Base-by-base conservation (phyloP, 1,139 yeast species). In the Saccharomycopsis crataegensis region DNA sequence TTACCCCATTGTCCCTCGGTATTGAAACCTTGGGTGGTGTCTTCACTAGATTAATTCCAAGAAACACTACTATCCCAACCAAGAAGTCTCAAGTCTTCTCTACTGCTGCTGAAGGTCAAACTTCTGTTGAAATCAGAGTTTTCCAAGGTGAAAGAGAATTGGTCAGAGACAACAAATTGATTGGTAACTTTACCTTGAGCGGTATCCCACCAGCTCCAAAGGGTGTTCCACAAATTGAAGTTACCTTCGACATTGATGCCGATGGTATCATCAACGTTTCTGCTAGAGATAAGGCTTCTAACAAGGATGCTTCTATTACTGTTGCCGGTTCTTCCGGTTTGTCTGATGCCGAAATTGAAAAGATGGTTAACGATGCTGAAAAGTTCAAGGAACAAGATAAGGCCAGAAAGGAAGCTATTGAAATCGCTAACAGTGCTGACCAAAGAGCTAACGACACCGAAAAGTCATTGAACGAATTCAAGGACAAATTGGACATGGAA, bases 111-210 rank as follows among this genome's bases (percentile, higher is more conserved):
- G 91, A 96, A 67, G 98, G 98, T 70, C 99, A 93, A 79, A 91
- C 98, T 58, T 89, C 97, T 63, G 98, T 93, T 63, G 98, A 91
- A 77, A 91, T 93, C 73, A 86, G 97, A 77, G 98, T 93, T 57
- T 93, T 88, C 96, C 98, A 93, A 80, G 99, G 99, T 79, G 99
- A 93, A 80, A 88, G 99, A 81, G 98, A 93, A 76, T 84, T 93
- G 68, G 96, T 94, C 67, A 86, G 96, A 77, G 98, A 93, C 80
- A 93, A 93, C 86, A 93, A 93, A 78, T 81, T 91, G 73, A 91
- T 93, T 72, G 99, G 99, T 74, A 91, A 93, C 86, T 90, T 91
- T 75, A 88, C 96, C 60, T 81, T 91, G 67, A 79, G 93, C 64
- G 98, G 97, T 72, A 91, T 91, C 62, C 95, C 98, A 75, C 96